A percentile compares a stretch with the other conserved stretches of the same genome.
phyloP scores from a whole-genome alignment of 2,329 filamentous ascomycete genomes.

The Colletotrichum lindemuthianum region DNA sequence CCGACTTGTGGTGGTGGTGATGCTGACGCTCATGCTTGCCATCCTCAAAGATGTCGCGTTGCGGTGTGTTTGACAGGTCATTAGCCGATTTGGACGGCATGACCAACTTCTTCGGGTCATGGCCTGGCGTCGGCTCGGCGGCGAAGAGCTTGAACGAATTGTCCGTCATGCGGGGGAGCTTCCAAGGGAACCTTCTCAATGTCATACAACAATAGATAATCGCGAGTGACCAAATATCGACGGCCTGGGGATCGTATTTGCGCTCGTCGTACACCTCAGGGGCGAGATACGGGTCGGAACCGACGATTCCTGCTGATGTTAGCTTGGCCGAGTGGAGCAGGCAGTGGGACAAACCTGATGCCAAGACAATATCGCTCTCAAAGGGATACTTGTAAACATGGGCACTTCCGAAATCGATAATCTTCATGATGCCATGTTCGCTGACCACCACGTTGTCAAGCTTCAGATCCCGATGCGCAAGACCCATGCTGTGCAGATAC shows the following conservation, averaged over 20 bases:
- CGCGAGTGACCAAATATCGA: constrained; percentile 97
- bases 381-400: constrained; percentile 98
- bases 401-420: constrained; percentile 98
- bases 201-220: constrained; percentile 99
- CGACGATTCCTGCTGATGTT: constrained; percentile 66
- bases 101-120: constrained; percentile 66
- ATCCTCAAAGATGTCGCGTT: constrained; percentile 51
- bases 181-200: constrained; percentile 94
- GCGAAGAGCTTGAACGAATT: constrained; percentile 96
- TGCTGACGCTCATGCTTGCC: constrained; percentile 41
- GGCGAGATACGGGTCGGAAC: constrained; percentile 94
- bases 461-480: constrained; percentile 95
- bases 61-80: constrained; percentile 52
- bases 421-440: constrained; percentile 97
- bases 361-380: constrained; percentile 84
- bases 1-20: constrained; percentile 23
- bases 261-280: constrained; percentile 95
- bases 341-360: constrained; percentile 71
- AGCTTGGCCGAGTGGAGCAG: neutral
- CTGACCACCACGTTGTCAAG: constrained; percentile 98
- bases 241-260: constrained; percentile 92
- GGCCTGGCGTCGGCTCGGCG: constrained; percentile 81
- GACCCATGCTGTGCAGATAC: constrained; percentile 93
- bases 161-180: constrained; percentile 88
- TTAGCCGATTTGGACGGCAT: constrained; percentile 56